Evolutionary conservation across 306 rosid species (phyloP).

Genomic region (Vigna trinervia): DNA sequence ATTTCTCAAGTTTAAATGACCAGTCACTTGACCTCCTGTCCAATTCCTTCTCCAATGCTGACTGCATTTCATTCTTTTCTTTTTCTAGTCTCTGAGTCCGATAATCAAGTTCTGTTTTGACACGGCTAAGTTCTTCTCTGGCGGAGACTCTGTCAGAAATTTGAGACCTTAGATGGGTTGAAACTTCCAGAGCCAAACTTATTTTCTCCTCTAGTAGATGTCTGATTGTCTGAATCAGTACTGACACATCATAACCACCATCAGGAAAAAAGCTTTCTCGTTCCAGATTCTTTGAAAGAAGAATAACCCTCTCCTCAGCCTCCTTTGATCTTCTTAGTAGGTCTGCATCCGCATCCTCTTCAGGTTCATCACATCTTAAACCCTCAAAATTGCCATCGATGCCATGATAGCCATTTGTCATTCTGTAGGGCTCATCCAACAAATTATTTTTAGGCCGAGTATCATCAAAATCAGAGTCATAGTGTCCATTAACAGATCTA

Average conservation of each 20-base stretch:
- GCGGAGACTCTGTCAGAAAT: constrained; percentile 76
- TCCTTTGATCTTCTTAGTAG: constrained; percentile 69
- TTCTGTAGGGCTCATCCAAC: constrained; percentile 55
- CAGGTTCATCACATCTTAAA: constrained; percentile 55
- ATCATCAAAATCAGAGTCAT: constrained; percentile 59
- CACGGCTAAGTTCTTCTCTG: constrained; percentile 66
- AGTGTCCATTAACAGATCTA: constrained; percentile 59
- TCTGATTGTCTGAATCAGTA: constrained; percentile 68
- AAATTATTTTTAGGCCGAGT: constrained; percentile 51
- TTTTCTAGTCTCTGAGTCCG: constrained; percentile 72
- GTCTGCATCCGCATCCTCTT: constrained; percentile 65
- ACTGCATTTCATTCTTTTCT: constrained; percentile 89
- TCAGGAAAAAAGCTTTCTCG: constrained; percentile 67
- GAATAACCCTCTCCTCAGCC: constrained; percentile 79
- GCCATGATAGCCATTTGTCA: constrained; percentile 53
- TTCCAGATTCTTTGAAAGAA: constrained; percentile 70
- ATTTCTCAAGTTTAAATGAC: constrained; percentile 91
- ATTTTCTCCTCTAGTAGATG: constrained; percentile 71
- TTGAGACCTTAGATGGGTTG: constrained; percentile 73
- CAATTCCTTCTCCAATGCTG: constrained; percentile 84
- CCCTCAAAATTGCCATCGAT: constrained; percentile 51
- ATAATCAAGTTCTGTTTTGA: constrained; percentile 66
- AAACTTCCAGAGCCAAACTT: constrained; percentile 78
- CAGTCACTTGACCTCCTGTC: constrained; percentile 98
- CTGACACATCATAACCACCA: constrained; percentile 63